Base-by-base conservation (phyloP, 2,329 filamentous ascomycete species). In the Parasarocladium wereldwijsianum region DNA sequence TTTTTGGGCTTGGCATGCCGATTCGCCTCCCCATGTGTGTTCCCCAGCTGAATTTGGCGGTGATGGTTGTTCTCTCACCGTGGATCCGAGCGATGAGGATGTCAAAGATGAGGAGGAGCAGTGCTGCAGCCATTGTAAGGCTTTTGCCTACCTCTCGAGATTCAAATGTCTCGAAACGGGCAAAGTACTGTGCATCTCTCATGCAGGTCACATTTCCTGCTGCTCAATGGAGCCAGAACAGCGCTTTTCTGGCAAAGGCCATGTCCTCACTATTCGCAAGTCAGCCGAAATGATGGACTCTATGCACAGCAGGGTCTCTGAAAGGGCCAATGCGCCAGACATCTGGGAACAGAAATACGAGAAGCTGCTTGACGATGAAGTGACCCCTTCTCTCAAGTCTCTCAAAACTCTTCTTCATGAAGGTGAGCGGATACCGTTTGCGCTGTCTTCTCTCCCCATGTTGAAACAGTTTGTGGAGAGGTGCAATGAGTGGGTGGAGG, bases 401-500 rank as follows among this genome's bases (percentile, higher is more conserved):
- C 65, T 98, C 43, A 79, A 87, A 39, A 73, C 75, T 28, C 65
- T 98, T 32, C 65, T 96, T 35, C 77, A 78, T 48, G 90, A 98
- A 63, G 90, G 90, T 52, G 90, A 98, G 58, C 86, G 84, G 54
- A 94, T 98, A 46, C 85, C 87, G 34, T 92, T 82, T 62, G 78
- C 84, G 34, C 68, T 98, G 37, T 74, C 76, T 40, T 86, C 84
- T 38, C 67, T 98, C 38, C 69, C 79, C 43, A 71, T 82, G 43
- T 66, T 98, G 42, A 80, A 76, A 55, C 71, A 77, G 40, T 98
- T 93, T 58, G 90, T 98, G 51, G 85, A 93, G 43, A 78, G 83
- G 45, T 96, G 90, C 61, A 92, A 93, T 53, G 85, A 93, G 49
- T 94, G 92, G 81, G 84, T 94, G 38, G 90, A 96, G 45, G 87